phyloP scores from a whole-genome alignment of 2,329 filamentous ascomycete species.

The Colletotrichum musicola region DNA sequence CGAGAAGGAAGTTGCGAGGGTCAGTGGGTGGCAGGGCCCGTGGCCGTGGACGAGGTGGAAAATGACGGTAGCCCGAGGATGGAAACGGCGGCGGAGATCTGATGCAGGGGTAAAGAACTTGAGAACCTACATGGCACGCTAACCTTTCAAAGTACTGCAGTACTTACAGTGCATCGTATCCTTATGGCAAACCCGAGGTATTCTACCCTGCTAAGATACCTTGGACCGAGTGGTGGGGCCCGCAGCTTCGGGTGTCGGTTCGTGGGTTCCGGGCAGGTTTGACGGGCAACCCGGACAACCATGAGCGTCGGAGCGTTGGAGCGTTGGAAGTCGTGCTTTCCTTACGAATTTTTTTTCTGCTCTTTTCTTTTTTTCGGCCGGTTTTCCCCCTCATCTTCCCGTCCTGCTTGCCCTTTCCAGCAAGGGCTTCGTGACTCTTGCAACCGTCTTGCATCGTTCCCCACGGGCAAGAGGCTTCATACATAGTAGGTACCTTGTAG shows the following conservation, averaged over 20 bases:
- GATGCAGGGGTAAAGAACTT: slow-evolving; percentile 24
- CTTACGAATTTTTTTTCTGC: not conserved
- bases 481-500: not conserved
- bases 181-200: not conserved
- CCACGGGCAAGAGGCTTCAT: not conserved
- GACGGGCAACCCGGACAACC: not conserved
- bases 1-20: slow-evolving; percentile 29
- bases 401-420: slow-evolving; percentile 8
- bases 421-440: slow-evolving; percentile 18
- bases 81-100: slow-evolving; percentile 35
- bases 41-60: slow-evolving; percentile 15
- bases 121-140: too few species aligned
- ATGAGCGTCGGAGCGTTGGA: not conserved
- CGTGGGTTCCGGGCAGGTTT: slow-evolving; percentile 2
- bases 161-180: not conserved
- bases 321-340: not conserved
- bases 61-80: slow-evolving; percentile 28
- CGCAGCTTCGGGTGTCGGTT: slow-evolving; percentile 33
- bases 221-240: not conserved
- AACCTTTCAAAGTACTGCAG: not conserved
- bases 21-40: not conserved
- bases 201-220: not conserved
- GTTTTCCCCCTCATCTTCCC: not conserved
- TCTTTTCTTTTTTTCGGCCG: slow-evolving; percentile 10
- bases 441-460: slow-evolving; percentile 24